These are phyloP conservation scores for Stereocaulon alpinum DNA, from an alignment of 495 filamentous ascomycete species.

Conservation along the genomic window DNA sequence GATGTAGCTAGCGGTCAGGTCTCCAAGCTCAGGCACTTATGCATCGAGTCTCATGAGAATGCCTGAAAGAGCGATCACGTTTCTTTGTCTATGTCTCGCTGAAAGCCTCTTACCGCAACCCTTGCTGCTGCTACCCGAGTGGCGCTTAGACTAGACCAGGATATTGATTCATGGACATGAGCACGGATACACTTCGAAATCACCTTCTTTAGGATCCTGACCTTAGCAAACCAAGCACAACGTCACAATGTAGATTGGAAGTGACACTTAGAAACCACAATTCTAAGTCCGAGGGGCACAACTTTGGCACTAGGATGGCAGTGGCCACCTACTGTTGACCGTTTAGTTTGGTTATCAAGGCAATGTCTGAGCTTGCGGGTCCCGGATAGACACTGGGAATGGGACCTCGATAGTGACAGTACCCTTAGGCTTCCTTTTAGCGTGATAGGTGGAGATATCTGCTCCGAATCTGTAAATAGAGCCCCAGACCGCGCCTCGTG, in stretches of 20 bases:
- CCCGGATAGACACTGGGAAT: constrained; percentile 13
- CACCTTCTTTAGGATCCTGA: not conserved
- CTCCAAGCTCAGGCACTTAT: constrained; percentile 19
- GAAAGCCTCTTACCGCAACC: constrained; percentile 17
- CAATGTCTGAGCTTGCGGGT: constrained; percentile 14
- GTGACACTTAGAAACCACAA: not conserved
- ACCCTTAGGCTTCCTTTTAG: constrained; percentile 4
- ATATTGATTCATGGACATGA: constrained; percentile 1
- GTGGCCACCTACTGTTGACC: not conserved
- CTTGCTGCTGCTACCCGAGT: constrained; percentile 17
- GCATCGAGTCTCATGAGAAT: constrained; percentile 20
- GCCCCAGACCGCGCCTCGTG: constrained; percentile 8
- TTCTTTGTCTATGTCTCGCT: constrained; percentile 22
- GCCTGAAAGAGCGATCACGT: constrained; percentile 4
- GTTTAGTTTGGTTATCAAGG: not conserved
- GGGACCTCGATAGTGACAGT: constrained; percentile 9
- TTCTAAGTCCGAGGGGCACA: not conserved
- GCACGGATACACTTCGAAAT: not conserved
- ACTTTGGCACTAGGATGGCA: not conserved
- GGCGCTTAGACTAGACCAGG: constrained; percentile 7
- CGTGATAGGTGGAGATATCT: constrained; percentile 9
- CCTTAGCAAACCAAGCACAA: not conserved
- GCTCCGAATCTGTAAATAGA: not conserved
- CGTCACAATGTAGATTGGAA: not conserved
- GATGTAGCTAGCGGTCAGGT: not conserved